A percentile compares a stretch with the other conserved stretches of the same genome.
Conservation (phyloP, 2,329 filamentous ascomycete genomes). For the Botrytis elliptica region DNA sequence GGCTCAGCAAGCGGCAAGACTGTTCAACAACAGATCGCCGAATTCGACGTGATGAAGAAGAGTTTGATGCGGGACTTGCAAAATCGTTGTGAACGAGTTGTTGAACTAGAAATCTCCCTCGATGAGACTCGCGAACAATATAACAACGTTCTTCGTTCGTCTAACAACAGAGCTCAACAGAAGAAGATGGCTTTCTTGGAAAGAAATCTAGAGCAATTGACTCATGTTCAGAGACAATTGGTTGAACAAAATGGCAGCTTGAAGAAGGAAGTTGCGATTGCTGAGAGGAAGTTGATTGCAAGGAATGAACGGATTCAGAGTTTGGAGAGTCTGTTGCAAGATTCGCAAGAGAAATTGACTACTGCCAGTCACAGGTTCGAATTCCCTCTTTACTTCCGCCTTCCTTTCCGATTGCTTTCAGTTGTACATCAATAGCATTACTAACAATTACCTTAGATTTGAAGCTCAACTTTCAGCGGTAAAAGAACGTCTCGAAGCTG, state of each 20-base stretch:
- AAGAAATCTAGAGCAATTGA: slow-evolving; percentile 95
- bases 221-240: slow-evolving; percentile 93
- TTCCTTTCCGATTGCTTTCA: neutral
- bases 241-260: slow-evolving; percentile 96
- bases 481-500: slow-evolving; percentile 95
- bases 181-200: slow-evolving; percentile 99
- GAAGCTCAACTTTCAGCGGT: slow-evolving; percentile 95
- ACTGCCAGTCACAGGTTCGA: slow-evolving; percentile 94
- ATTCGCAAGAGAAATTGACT: slow-evolving; percentile 97
- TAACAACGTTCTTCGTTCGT: slow-evolving; percentile 94
- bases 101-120: slow-evolving; percentile 95
- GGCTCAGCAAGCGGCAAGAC: slow-evolving; percentile 77
- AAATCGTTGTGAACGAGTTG: slow-evolving; percentile 95
- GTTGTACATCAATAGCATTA: slow-evolving; percentile 23
- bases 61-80: slow-evolving; percentile 97
- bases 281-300: slow-evolving; percentile 93
- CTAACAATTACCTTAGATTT: slow-evolving; percentile 60
- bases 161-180: slow-evolving; percentile 97
- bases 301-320: slow-evolving; percentile 96
- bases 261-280: slow-evolving; percentile 99
- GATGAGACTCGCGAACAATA: slow-evolving; percentile 98
- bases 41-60: slow-evolving; percentile 99
- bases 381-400: slow-evolving; percentile 23
- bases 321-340: slow-evolving; percentile 86
- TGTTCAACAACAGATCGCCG: slow-evolving; percentile 94